Evolutionary conservation across 306 rosid genomes (phyloP).

Genomic region (Begonia masoniana): DNA sequence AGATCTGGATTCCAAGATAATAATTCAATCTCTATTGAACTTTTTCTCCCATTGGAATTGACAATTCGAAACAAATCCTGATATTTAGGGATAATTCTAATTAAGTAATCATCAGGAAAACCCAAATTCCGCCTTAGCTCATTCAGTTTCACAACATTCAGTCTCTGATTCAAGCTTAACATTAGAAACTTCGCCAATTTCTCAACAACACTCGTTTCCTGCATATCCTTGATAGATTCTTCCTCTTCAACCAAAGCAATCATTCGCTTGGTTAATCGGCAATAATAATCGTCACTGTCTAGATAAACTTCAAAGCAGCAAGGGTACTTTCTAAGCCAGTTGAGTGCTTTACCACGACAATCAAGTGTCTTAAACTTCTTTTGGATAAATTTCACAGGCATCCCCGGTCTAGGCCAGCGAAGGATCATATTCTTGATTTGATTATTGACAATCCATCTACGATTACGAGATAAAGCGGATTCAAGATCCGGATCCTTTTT

Average conservation of each 20-base stretch:
- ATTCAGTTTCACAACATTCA: constrained; percentile 49
- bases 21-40: constrained; percentile 65
- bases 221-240: constrained; percentile 44
- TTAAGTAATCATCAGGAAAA: constrained; percentile 62
- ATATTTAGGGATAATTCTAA: constrained; percentile 40
- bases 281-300: constrained; percentile 23
- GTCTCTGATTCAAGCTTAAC: constrained; percentile 42
- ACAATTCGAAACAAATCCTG: constrained; percentile 48
- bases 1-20: constrained; percentile 55
- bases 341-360: constrained; percentile 73
- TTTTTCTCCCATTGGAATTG: constrained; percentile 42
- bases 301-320: constrained; percentile 57
- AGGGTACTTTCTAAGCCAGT: constrained; percentile 77
- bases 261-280: constrained; percentile 57
- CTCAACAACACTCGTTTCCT: constrained; percentile 31
- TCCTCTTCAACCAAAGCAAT: constrained; percentile 56
- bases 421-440: constrained; percentile 74
- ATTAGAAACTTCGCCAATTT: constrained; percentile 55
- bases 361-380: constrained; percentile 80
- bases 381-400: constrained; percentile 48
- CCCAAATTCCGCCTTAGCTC: constrained; percentile 62
- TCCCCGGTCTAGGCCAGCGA: constrained; percentile 44
- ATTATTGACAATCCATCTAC: constrained; percentile 74
- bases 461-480: constrained; percentile 61
- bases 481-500: constrained; percentile 81